A percentile compares a stretch with the other conserved stretches of the same genome.
These are phyloP conservation scores for Corchorus olitorius DNA, from an alignment of 345 rosid genomes.

Conservation along the genomic window DNA sequence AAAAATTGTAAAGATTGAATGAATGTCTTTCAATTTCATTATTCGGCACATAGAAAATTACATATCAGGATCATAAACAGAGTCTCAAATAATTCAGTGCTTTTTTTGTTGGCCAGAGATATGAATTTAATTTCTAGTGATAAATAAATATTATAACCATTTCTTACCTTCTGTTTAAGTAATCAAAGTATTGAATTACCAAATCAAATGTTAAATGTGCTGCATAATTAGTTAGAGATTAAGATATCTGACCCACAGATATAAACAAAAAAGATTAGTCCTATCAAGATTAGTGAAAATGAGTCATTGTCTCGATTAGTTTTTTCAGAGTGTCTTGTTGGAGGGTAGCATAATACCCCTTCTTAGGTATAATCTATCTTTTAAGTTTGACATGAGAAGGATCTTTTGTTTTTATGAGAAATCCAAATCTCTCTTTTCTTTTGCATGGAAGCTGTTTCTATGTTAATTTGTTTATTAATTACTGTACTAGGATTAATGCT, in stretches of 20 bases:
- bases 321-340: conserved; percentile 24
- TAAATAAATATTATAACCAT: no score
- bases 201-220: conserved; percentile 6
- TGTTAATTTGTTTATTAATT: neutral
- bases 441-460: conserved; percentile 15
- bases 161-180: neutral
- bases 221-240: neutral
- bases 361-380: conserved; percentile 28
- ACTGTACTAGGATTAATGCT: neutral
- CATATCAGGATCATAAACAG: no score
- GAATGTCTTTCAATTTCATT: no score
- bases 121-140: no score
- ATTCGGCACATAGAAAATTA: no score
- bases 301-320: conserved; percentile 12
- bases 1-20: no score
- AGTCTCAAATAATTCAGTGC: no score
- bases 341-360: conserved; percentile 25
- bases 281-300: conserved; percentile 17
- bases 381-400: conserved; percentile 19
- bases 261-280: neutral
- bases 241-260: conserved; percentile 22
- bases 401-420: conserved; percentile 9
- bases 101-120: no score
- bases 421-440: neutral
- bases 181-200: neutral